phyloP scores from a whole-genome alignment of 2,329 filamentous ascomycete genomes.

The Neospermospora avenae region DNA sequence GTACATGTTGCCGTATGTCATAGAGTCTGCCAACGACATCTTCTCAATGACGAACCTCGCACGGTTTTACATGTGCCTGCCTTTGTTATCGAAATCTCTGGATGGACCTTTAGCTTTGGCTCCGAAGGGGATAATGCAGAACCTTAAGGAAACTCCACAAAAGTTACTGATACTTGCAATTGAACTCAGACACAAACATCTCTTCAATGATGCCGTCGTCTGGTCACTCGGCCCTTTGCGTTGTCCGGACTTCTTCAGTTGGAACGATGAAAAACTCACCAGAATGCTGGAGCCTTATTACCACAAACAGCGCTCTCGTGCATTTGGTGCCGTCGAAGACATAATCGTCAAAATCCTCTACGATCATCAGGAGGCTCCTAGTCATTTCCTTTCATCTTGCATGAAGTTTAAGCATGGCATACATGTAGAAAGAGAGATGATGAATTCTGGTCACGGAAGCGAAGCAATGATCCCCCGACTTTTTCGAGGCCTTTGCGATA shows the following conservation, averaged over 20 bases:
- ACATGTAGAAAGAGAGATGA: too few species aligned
- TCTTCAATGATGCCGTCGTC: not conserved
- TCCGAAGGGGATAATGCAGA: too few species aligned
- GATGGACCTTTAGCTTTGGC: not conserved
- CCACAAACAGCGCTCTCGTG: not conserved
- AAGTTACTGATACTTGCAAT: not conserved
- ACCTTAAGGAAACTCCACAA: not conserved
- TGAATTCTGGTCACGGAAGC: too few species aligned
- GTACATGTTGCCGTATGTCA: not conserved
- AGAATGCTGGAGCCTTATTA: not conserved
- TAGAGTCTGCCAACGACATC: not conserved
- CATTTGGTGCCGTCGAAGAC: not conserved
- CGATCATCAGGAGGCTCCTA: too few species aligned
- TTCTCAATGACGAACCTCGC: not conserved
- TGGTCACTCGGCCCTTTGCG: not conserved
- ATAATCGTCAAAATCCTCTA: not conserved
- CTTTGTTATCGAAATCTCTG: slow-evolving; percentile 1
- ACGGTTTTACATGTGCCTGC: slow-evolving; percentile 6
- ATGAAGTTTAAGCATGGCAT: too few species aligned
- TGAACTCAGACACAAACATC: not conserved
- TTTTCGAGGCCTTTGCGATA: too few species aligned
- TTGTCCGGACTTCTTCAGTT: not conserved
- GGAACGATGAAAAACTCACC: not conserved
- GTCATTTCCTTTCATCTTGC: too few species aligned
- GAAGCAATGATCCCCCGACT: too few species aligned